Evolutionary conservation across 305 asterid species (phyloP), one percentile per base, ranked within the genome.

Genomic region (Fraxinus sp.): DNA sequence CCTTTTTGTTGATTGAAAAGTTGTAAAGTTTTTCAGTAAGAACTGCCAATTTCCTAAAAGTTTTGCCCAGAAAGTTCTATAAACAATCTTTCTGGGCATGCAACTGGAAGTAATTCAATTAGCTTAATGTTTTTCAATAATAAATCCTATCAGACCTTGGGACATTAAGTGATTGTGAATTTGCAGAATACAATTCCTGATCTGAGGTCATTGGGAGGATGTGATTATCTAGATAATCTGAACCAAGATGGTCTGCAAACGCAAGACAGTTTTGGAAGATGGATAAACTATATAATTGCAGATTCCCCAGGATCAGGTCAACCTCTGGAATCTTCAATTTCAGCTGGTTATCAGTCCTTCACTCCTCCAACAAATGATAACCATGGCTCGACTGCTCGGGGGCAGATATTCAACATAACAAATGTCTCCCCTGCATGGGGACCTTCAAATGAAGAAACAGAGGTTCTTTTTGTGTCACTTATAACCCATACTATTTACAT

Each of bases 371-470:
- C 81, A 81, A 28, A 80, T 75, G 87, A 88, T 77, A 80, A 80
- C 83, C 85, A 78, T 71, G 85, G 62, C 20, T 89, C 83, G 33
- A 66, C 91, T 84, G 83, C 84, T 1, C 46, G 62, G 62, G 92
- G 92, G 82, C 90, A 86, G 83, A 90, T 87, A 80, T 92, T 94
- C 85, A 86, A 82, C 80, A 92, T 97, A 85, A 87, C 89, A 35
- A 98, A 96, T 71, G 82, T 96, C 86, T 93, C 98, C 68, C 98
- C 96, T 85, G 75, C 93, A 81, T 95, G 91, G 91, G 98, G 94
- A 79, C 86, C 88, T 85, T 88, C 99, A 70, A 88, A 86, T 78
- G 98, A 91, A 92, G 95, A 90, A 86, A 92, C 98, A 66, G 94
- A 97, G 98, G 99, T 96, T 81, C 35, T 39, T 84, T 80, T 59